Base-by-base conservation (phyloP, 306 rosid genomes). In the Cucumis hystrix region DNA sequence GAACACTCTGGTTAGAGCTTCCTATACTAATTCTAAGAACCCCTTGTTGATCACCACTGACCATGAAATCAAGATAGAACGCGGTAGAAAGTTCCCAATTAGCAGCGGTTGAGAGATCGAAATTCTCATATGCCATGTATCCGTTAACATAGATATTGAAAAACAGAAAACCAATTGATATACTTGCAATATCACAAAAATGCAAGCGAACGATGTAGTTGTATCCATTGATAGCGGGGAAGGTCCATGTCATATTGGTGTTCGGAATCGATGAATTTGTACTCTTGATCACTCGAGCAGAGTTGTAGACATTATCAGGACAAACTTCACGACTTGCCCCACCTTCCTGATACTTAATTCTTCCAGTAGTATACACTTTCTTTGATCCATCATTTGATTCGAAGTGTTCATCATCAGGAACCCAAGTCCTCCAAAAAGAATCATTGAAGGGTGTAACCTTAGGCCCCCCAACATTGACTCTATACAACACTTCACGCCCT, bases 401-500 rank as follows among this genome's bases (percentile, higher is more conserved):
- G 78, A 89, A 76, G 65, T 84, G 87, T 58, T 68, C 88, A 73
- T 86, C 88, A 87, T 95, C 97, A 25, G 97, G 88, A 45, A 86
- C 25, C 98, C 98, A 95, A 57, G 97, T 92, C 78, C 98, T 92
- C 97, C 93, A 95, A 63, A 95, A 55, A 74, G 95, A 82, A 83
- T 90, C 98, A 63, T 95, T 95, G 56, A 90, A 95, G 3, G 96
- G 96, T n/a, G 98, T 95, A 69, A 92, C 96, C 83, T 92, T 95
- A 30, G 79, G 87, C 40, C 98, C 98, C 63, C 96, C 98, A 63
- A 95, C 96, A 79, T 81, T 89, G 74, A 90, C 86, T 80, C 98
- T 87, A 51, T 92, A 76, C 17, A 90, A 88, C 69, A 95, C 88
- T 77, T 95, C 92, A 77, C 88, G 85, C 2, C 88, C 93, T 83